Conservation (phyloP, 768 basidiomycete species). For the Tylopilus balloui region DNA sequence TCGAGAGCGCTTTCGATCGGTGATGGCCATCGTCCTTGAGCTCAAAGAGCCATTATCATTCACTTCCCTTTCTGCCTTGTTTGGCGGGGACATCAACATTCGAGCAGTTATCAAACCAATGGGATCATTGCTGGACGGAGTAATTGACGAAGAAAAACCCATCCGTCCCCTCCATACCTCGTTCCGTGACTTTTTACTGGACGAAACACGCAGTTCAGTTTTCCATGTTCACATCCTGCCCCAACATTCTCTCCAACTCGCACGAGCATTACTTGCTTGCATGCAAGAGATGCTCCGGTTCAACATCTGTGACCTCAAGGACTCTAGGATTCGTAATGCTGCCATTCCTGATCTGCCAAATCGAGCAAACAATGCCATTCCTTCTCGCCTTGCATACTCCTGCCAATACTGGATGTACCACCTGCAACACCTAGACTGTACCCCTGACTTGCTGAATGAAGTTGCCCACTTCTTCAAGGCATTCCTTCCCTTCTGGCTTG, state of each 20-base stretch:
- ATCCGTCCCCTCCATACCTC: too few relatives aligned
- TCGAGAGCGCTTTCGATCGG: background rate
- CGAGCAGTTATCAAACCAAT: background rate
- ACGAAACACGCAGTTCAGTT: background rate
- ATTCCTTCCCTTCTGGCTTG: background rate
- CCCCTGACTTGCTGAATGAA: background rate
- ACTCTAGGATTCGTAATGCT: background rate
- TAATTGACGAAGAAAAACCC: background rate
- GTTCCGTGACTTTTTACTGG: background rate
- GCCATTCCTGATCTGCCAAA: background rate
- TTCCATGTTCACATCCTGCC: background rate
- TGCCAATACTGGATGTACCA: too few relatives aligned
- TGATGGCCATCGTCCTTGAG: slow-evolving; percentile 1
- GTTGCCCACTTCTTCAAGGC: background rate
- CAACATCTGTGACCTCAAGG: background rate
- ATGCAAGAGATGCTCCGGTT: background rate
- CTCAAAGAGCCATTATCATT: background rate
- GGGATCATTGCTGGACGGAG: background rate
- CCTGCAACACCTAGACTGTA: background rate
- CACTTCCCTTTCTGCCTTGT: background rate
- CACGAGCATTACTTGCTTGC: background rate
- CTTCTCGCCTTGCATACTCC: background rate
- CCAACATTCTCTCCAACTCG: background rate
- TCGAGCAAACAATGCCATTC: background rate
- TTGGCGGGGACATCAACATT: background rate